Conservation (phyloP, 352 stramenopile species). For the Globisporangium sylvaticum region DNA sequence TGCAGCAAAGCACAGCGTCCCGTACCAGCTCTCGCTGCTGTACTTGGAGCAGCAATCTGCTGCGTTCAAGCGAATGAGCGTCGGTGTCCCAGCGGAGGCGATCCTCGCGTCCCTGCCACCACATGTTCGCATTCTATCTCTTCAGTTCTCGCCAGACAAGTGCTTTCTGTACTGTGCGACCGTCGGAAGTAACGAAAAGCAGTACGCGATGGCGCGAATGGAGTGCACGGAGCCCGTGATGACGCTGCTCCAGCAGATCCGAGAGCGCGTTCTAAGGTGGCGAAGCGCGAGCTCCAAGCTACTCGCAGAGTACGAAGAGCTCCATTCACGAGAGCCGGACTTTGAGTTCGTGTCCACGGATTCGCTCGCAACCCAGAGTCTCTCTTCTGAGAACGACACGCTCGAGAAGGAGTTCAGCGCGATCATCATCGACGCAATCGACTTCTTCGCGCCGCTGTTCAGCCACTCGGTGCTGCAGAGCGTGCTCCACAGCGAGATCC, state of each 20-base stretch:
- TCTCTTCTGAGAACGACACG: conserved; percentile 24
- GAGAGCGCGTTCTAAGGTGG: conserved; percentile 33
- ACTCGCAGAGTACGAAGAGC: conserved; percentile 37
- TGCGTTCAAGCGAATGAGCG: conserved; percentile 54
- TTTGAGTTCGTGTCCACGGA: conserved; percentile 33
- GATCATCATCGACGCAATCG: conserved; percentile 39
- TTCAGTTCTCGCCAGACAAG: conserved; percentile 68
- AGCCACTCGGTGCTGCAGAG: conserved; percentile 37
- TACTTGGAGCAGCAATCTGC: conserved; percentile 67
- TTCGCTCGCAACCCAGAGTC: background rate
- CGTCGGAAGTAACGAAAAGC: conserved; percentile 32
- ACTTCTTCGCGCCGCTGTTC: conserved; percentile 53
- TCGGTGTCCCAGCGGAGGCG: conserved; percentile 33
- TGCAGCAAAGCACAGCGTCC: conserved; percentile 42
- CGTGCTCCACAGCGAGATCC: conserved; percentile 38
- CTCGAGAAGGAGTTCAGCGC: conserved; percentile 52
- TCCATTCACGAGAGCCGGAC: conserved; percentile 27
- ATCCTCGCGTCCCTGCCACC: conserved; percentile 41
- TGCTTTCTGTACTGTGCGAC: conserved; percentile 62
- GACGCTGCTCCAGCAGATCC: conserved; percentile 24
- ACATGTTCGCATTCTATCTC: conserved; percentile 33
- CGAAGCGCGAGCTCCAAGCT: conserved; percentile 31
- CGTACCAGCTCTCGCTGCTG: conserved; percentile 61
- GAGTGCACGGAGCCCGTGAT: conserved; percentile 44
- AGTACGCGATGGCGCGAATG: conserved; percentile 48